phyloP scores from a whole-genome alignment of 2,329 filamentous ascomycete genomes.

The Nothopassalora personata region DNA sequence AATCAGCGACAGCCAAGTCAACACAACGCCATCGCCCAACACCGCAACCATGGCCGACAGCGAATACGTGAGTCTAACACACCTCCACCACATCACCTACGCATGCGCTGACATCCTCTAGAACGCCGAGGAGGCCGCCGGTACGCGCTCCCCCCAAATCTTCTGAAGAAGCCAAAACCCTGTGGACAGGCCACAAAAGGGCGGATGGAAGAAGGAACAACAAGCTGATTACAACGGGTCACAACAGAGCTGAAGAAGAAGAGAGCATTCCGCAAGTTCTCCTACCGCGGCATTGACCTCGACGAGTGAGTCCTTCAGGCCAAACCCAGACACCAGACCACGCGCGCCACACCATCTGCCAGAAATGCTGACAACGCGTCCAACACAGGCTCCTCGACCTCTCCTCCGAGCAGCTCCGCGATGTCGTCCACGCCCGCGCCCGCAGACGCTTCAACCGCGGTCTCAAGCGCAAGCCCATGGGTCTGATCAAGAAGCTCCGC shows the following conservation, averaged over 20 bases:
- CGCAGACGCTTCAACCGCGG: conserved; percentile 99
- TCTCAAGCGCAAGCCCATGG: conserved; percentile 99
- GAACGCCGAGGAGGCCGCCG: conserved; percentile 95
- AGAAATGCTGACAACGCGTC: conserved; percentile 10
- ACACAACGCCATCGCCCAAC: conserved; percentile 30
- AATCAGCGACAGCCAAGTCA: not conserved
- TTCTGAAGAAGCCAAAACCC: conserved; percentile 31
- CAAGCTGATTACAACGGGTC: conserved; percentile 29
- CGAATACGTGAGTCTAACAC: conserved; percentile 71
- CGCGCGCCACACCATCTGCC: not conserved
- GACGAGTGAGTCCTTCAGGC: conserved; percentile 71
- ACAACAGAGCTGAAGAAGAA: conserved; percentile 91
- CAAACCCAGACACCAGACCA: conserved; percentile 6
- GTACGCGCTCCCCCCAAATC: conserved; percentile 42
- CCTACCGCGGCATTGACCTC: conserved; percentile 98
- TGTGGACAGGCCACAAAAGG: conserved; percentile 39
- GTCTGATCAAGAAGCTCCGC: conserved; percentile 99
- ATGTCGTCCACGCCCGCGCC: conserved; percentile 98
- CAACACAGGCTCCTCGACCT: conserved; percentile 86
- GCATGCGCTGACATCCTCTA: conserved; percentile 38
- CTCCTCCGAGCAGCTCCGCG: conserved; percentile 94
- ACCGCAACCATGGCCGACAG: conserved; percentile 70
- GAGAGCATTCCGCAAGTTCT: conserved; percentile 99
- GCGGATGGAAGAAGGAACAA: conserved; percentile 36
- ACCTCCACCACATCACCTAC: conserved; percentile 12